Base-by-base conservation (phyloP, 1,284 basidiomycete species). In the Rhodotorula sp. region DNA sequence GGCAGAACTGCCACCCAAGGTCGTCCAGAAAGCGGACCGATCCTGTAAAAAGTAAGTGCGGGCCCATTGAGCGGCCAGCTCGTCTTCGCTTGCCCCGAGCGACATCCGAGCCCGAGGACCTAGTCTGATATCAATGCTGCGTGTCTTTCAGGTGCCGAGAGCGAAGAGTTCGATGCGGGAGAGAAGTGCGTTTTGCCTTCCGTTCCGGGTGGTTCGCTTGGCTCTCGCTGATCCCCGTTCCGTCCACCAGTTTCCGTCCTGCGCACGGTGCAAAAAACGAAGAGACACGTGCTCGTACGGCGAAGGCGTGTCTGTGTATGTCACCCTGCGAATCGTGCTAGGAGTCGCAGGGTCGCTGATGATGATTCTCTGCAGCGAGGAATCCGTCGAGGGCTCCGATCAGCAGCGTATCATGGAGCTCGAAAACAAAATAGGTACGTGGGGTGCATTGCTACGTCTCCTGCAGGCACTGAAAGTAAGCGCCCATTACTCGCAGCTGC, bases 201-300 rank as follows among this genome's bases (percentile, higher is more conserved):
- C 28, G 28, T 28, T 28, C 28, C 28, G 28, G 28, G 28, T 28
- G 28, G 28, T 28, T 28, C 28, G 28, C 28, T 28, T 28, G 28
- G 28, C 28, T 28, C 28, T 57, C 14, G 18, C 26, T 6, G 5
- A 3, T 21, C 16, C 14, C 16, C 55, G 2, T 7, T 21, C 2
- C 43, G 23, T 5, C 8, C 12, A 21, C 4, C 70, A 71, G 60
- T 73, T 47, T 31, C 72, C 72, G 19, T 45, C 48, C 2, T 73
- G 72, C 45, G 26, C 47, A 19, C 45, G 72, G 28, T 73, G 72
- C 62, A 63, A 55, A 28, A 73, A 71, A 50, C 72, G 72, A 12
- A n/a, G 69, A n/a, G 72, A 73, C 26, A 38, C 67, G 5, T 73
- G 72, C 55, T 50, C 15, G 6, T 73, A 71, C 47, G 72, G 72